phyloP scores from a whole-genome alignment of 768 basidiomycete species.

The Lactarius indigo region DNA sequence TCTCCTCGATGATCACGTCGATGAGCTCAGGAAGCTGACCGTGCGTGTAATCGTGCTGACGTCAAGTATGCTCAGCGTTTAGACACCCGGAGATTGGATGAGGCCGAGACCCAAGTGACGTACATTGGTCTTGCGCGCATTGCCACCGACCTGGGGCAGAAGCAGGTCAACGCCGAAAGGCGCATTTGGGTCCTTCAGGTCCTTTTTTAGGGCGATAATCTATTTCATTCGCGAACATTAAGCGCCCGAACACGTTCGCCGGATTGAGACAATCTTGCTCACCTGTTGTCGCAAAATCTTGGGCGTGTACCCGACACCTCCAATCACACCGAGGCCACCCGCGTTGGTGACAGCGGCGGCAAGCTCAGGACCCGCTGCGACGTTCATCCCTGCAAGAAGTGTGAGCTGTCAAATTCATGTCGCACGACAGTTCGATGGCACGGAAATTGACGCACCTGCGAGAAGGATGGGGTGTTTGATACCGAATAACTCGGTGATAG shows the following conservation, averaged over 20 bases:
- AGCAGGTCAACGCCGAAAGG: conserved; percentile 93
- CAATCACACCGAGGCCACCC: conserved; percentile 90
- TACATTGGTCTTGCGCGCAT: conserved; percentile 89
- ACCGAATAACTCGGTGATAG: conserved; percentile 84
- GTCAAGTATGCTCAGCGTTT: not conserved
- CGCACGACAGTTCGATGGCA: too few species aligned
- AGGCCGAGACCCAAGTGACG: conserved; percentile 19
- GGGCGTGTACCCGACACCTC: conserved; percentile 83
- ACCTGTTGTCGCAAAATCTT: conserved; percentile 79
- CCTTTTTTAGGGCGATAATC: conserved; percentile 71
- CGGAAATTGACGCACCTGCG: conserved; percentile 48
- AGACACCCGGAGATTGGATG: not conserved
- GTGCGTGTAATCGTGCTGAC: conserved; percentile 87
- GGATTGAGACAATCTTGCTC: conserved; percentile 16
- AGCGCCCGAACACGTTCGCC: too few species aligned
- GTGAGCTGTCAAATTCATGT: not conserved
- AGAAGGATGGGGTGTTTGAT: conserved; percentile 87
- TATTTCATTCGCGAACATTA: conserved; percentile 28
- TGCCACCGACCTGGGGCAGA: conserved; percentile 82
- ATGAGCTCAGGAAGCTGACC: conserved; percentile 81
- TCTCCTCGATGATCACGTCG: conserved; percentile 91
- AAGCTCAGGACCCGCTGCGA: conserved; percentile 73
- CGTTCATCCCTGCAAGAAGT: conserved; percentile 53
- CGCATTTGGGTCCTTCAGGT: conserved; percentile 66
- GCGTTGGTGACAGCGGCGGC: conserved; percentile 94